These are phyloP conservation scores for Neurospora sp. DNA, from an alignment of 495 filamentous ascomycete genomes.

Conservation along the genomic window DNA sequence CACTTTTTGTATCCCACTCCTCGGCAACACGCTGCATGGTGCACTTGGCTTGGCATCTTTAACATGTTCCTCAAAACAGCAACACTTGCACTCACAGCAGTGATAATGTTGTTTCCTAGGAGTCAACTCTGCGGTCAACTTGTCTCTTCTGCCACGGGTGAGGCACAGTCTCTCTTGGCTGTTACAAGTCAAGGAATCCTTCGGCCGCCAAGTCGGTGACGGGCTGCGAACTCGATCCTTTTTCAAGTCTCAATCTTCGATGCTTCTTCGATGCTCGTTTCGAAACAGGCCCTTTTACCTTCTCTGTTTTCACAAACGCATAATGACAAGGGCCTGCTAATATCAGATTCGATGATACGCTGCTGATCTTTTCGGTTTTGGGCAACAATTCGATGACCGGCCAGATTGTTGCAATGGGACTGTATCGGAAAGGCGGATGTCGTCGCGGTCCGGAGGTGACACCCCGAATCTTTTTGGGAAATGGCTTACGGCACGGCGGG, in stretches of 20 bases:
- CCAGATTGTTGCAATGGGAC: background rate
- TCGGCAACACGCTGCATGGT: background rate
- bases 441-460: conserved; percentile 10
- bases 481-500: conserved; percentile 21
- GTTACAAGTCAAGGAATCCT: background rate
- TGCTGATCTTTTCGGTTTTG: background rate
- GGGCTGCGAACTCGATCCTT: background rate
- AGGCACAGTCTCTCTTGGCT: background rate
- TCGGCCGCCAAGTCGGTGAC: background rate
- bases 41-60: background rate
- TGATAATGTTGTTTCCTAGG: background rate
- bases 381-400: background rate
- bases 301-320: background rate
- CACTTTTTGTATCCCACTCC: background rate
- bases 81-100: background rate
- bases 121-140: background rate
- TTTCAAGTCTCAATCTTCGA: background rate
- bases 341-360: background rate
- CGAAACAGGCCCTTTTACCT: background rate
- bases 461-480: conserved; percentile 20
- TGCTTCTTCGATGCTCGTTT: background rate
- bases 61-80: background rate
- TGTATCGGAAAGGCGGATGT: background rate
- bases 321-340: background rate
- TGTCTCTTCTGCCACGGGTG: background rate